Base-by-base conservation (phyloP, 2,329 filamentous ascomycete species). In the Aspergillus sp. region DNA sequence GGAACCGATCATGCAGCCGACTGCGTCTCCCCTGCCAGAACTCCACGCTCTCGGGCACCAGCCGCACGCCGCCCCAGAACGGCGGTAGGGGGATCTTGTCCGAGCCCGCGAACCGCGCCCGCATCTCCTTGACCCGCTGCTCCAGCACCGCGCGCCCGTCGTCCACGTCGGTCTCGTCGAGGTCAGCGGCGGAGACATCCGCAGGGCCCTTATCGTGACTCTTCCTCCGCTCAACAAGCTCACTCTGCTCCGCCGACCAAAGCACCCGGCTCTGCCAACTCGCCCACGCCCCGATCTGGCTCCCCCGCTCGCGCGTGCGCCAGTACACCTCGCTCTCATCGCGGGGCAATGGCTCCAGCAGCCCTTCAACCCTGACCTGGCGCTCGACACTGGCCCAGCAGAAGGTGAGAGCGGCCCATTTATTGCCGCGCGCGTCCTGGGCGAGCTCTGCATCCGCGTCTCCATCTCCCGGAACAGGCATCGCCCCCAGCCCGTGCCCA, bases 1-100 rank as follows among this genome's bases (percentile, higher is more conserved):
- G 73, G 57, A 98, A 96, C 15, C 91, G 80, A 68, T 98, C 91
- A 63, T 98, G 91, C 59, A 98, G 64, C 38, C 91, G 72, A 63
- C 81, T 94, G 54, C 85, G 74, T 49, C 91, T 74, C 2, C 91
- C 91, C 68, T 95, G 88, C 75, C 91, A 98, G 58, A 98, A 98
- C 71, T 98, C 91, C 30, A 98, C 72, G 48, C 77, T 75, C 52
- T 86, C 82, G 0, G 91, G 89, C 42, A 88, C 71, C 39, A 98
- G 74, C 47, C 89, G 77, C 57, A 95, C 56, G 0, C 91, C 91
- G 17, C 91, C 91, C 91, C 91, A 98, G 57, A 94, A 95, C 7
- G 83, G 80, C 3, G 91, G 91, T 30, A 95, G 78, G 1, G 88
- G 88, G 44, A 98, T 93, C 35, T 82, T 63, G 16, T 93, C 82